Conservation (phyloP, 1,284 basidiomycete genomes). For the Ceratobasidium sp. region DNA sequence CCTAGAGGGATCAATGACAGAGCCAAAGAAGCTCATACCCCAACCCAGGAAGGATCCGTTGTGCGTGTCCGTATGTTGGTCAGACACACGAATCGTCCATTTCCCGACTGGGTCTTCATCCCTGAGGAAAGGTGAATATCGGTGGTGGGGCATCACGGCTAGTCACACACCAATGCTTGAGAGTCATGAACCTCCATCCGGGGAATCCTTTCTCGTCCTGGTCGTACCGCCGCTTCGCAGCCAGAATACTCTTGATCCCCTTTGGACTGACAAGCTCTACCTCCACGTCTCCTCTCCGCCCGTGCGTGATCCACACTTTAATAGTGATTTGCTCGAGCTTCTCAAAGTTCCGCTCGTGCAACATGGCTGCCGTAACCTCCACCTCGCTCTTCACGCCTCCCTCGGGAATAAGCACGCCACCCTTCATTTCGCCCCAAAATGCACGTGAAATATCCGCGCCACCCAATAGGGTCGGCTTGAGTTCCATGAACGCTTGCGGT, state of each 20-base stretch:
- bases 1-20: slow-evolving; percentile 77
- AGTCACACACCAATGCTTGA: slow-evolving; percentile 91
- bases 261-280: slow-evolving; percentile 88
- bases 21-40: slow-evolving; percentile 95
- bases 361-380: slow-evolving; percentile 75
- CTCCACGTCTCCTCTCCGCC: slow-evolving; percentile 90
- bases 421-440: slow-evolving; percentile 60
- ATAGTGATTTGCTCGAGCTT: slow-evolving; percentile 92
- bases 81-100: slow-evolving; percentile 90
- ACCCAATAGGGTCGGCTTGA: slow-evolving; percentile 74
- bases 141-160: neutral
- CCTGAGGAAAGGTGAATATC: slow-evolving; percentile 62
- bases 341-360: slow-evolving; percentile 84
- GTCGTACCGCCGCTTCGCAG: slow-evolving; percentile 78
- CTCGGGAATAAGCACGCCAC: slow-evolving; percentile 73
- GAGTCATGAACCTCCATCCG: slow-evolving; percentile 97
- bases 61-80: slow-evolving; percentile 70
- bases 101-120: slow-evolving; percentile 92
- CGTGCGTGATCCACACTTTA: slow-evolving; percentile 92
- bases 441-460: slow-evolving; percentile 67
- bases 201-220: slow-evolving; percentile 76
- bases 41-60: slow-evolving; percentile 90
- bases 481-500: slow-evolving; percentile 91
- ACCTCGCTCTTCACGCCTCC: slow-evolving; percentile 77
- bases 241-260: slow-evolving; percentile 87